Conservation (phyloP, 2,329 filamentous ascomycete species). For the Botrytis squamosa region DNA sequence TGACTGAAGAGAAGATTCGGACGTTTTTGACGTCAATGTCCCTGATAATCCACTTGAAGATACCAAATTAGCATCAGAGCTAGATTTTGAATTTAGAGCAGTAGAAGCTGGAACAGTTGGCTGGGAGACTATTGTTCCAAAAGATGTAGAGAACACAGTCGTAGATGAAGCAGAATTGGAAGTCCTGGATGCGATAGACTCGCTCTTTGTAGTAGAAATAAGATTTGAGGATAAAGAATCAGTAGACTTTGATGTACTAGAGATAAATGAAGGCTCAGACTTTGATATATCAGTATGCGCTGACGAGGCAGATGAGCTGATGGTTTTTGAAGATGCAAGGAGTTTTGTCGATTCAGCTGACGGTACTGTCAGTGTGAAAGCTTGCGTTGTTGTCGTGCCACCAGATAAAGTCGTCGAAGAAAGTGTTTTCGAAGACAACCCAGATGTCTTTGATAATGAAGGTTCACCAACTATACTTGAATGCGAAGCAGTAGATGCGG, state of each 20-base stretch:
- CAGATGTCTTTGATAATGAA: not conserved
- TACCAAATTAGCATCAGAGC: not conserved
- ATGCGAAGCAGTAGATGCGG: not conserved
- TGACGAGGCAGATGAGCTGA: not conserved
- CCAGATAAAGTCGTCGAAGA: conserved; percentile 5
- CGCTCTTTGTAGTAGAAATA: not conserved
- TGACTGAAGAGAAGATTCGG: not conserved
- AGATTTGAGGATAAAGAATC: not conserved
- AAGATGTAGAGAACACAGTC: not conserved
- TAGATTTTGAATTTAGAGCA: not conserved
- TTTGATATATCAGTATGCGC: not conserved
- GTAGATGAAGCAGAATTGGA: not conserved
- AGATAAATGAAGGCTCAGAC: not conserved
- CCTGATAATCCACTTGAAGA: not conserved
- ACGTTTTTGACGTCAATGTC: not conserved
- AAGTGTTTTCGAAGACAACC: not conserved
- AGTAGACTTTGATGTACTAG: not conserved
- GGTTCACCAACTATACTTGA: not conserved
- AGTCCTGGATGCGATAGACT: not conserved
- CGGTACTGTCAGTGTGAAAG: conserved; percentile 12
- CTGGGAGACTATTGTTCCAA: not conserved
- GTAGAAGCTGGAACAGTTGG: not conserved
- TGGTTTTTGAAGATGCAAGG: not conserved
- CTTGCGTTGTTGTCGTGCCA: conserved; percentile 2
- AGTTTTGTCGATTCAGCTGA: not conserved